These are phyloP conservation scores for Cryptococcus maquisensis DNA, from an alignment of 1,284 basidiomycete species.

Conservation along the genomic window DNA sequence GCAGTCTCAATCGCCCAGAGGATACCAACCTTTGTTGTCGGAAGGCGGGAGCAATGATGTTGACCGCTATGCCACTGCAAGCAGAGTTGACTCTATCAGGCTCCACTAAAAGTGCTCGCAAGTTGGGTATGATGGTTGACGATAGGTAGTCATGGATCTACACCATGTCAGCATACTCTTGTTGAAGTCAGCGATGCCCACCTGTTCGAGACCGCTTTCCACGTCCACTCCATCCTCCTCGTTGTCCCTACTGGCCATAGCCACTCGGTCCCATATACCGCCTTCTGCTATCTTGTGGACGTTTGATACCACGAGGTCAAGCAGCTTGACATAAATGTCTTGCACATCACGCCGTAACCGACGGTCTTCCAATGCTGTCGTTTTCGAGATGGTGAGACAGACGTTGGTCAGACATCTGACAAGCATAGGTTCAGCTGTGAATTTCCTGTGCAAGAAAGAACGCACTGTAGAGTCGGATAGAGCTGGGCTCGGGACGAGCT, in stretches of 20 bases:
- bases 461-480: conserved; percentile 66
- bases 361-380: conserved; percentile 82
- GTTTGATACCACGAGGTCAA: conserved; percentile 73
- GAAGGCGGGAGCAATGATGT: conserved; percentile 75
- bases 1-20: neutral
- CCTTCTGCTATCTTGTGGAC: conserved; percentile 64
- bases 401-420: conserved; percentile 72
- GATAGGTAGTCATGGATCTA: conserved; percentile 73
- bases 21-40: conserved; percentile 29
- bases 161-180: neutral
- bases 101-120: conserved; percentile 78
- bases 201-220: conserved; percentile 4
- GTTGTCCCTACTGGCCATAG: neutral
- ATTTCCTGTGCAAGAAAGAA: conserved; percentile 14
- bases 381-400: conserved; percentile 75
- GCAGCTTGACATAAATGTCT: conserved; percentile 79
- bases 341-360: conserved; percentile 86
- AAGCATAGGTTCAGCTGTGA: neutral
- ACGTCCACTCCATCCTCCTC: conserved; percentile 4
- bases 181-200: neutral
- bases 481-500: conserved; percentile 61
- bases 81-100: conserved; percentile 73
- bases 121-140: conserved; percentile 63
- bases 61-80: conserved; percentile 80
- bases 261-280: conserved; percentile 18